Base-by-base conservation (phyloP, 805 yeast genomes). In the Cyberlindnera samutprakarnensis region DNA sequence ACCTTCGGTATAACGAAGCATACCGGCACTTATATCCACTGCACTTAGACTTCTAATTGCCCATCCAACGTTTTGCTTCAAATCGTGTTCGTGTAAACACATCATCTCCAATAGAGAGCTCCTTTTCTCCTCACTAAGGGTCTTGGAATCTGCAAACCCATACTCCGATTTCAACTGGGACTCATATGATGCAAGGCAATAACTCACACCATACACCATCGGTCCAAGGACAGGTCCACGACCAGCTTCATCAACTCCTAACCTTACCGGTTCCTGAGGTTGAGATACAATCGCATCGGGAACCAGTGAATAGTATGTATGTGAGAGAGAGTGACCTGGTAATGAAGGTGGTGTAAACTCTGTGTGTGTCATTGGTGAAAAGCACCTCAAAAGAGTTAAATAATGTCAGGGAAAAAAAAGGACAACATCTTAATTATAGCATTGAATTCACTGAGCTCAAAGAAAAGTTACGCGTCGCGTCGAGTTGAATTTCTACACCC, bases 231-330 rank as follows among this genome's bases (percentile, higher is more conserved):
- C 96, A 0, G 99, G 99, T 0, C 99, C 99, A 43, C 99, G 68
- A 1, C 99, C 99, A 0, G 99, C 99, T 54, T 92, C 99, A 56
- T 92, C 99, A 1, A 92, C 95, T 1, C 99, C 99, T 9, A 92
- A 57, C 4, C 64, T 55, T 2, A 78, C 68, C 1, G 68, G 62
- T 10, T 56, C 61, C 2, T 43, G 36, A 2, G 63, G 59, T 25
- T 59, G 37, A 3, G 48, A 49, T 10, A 33, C 21, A 14, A 73
- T 51, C 7, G 27, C 38, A 3, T 27, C 31, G 1, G 87, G 87
- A 2, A 78, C 56, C 0, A 56, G 59, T 0, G 83, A 66, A 25
- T 54, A 59, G 44, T 64, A 72, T 0, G 83, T 68, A 11, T 67
- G 51, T 5, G 82, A 62, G 12, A 66, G 50, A 2, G 82, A 62